Evolutionary conservation across 2,329 filamentous ascomycete species (phyloP), one percentile per base, ranked within the genome.

Genomic region (Colletotrichum sp.): DNA sequence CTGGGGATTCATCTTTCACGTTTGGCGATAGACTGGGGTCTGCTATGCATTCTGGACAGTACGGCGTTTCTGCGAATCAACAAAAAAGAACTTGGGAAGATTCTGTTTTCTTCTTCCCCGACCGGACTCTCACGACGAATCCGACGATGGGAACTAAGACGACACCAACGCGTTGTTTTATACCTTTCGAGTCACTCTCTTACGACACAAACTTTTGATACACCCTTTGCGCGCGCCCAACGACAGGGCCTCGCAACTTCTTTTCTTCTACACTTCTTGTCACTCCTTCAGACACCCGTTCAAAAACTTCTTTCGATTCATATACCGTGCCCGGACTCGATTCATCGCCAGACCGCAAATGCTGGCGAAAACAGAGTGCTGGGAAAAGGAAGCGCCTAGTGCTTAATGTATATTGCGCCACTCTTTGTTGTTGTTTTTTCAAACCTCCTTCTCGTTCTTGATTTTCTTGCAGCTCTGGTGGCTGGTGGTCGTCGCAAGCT

Each of bases 251-350:
- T 0, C n/a, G 71, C 71, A 59, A 59, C 32, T 39, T 55, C 8
- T 80, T 77, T 80, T 76, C 78, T 74, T 80, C 78, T 79, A 72
- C 76, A 44, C 72, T 84, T 85, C 83, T 84, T 79, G 76, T 82
- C 83, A 80, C 80, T 84, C 83, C 77, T 78, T 84, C 81, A 66
- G 10, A 62, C 8, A 36, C 71, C 60, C 44, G 49, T 71, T 67
- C 26, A 57, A 34, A 34, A 39, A 76, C 36, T 16, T 32, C 18
- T 71, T 75, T 82, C 79, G 75, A 76, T 80, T 79, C 65, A 68
- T 76, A 77, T 76, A 75, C 78, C 73, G 79, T 78, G 44, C 78
- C 78, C 70, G 57, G 60, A 66, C 68, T 75, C 68, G 44, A 39
- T 28, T 34, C 26, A 44, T 15, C 64, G 55, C 78, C 78, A 69